Base-by-base conservation (phyloP, 768 basidiomycete genomes). In the Pleurotus pulmonarius region DNA sequence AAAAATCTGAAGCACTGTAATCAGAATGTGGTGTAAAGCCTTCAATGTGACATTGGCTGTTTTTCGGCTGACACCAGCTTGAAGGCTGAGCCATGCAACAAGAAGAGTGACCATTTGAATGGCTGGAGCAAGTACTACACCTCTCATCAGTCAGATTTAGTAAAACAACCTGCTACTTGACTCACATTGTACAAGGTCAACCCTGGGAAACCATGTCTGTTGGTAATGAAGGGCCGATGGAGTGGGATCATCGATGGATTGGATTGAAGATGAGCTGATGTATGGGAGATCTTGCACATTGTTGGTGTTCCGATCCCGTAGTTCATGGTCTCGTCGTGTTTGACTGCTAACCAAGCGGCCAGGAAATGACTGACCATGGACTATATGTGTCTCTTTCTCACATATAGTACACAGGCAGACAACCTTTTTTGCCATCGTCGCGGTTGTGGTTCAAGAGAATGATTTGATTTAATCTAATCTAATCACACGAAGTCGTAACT, bases 51-150 rank as follows among this genome's bases (percentile, higher is more conserved):
- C 58, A 39, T 64, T 64, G n/a, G 62, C 39, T 22, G 54, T 55
- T 9, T 46, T 24, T 4, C n/a, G n/a, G n/a, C n/a, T n/a, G n/a
- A n/a, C n/a, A n/a, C n/a, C n/a, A n/a, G n/a, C n/a, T n/a, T 40
- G 46, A 13, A 61, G 54, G 40, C 61, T 57, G 4, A 69, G 61
- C 68, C 68, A 67, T 34, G 58, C 56, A 24, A 55, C 58, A 49
- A 67, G 55, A 13, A 64, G 24, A n/a, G 37, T 8, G 18, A 15
- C 8, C 25, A 52, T 18, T 5, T 52, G 29, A 18, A 18, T 18
- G 6, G 40, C 39, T 1, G 34, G 49, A 38, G 34, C 29, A 41
- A 52, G 13, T 13, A 24, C 49, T 52, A 16, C 12, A n/a, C n/a
- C 7, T 20, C 20, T 20, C 20, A 34, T 38, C 7, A 18, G 16